Base-by-base conservation (phyloP, 306 rosid species). In the Crotalaria pallida region DNA sequence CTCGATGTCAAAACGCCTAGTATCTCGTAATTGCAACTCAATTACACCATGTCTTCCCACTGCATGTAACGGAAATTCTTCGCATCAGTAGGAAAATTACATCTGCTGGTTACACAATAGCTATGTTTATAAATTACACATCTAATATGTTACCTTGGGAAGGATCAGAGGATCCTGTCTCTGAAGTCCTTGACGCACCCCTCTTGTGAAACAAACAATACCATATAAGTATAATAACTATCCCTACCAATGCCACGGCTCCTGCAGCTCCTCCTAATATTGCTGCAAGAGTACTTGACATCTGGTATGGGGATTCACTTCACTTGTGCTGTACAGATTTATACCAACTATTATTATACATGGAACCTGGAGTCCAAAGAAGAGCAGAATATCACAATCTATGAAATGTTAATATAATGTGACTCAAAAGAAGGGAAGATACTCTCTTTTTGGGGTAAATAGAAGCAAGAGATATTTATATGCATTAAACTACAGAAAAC, bases 221-320 rank as follows among this genome's bases (percentile, higher is more conserved):
- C 79, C 93, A 81, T 77, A 88, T 22, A 31, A 89, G 87, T 74
- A 86, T 57, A 69, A 89, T 78, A 70, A 69, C 53, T 58, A 89
- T 77, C 79, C 88, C 92, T 72, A 88, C 91, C 89, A 92, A 86
- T 84, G 95, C 84, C 96, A 86, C 88, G 80, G 88, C 96, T 85
- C 96, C 98, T 80, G 96, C 96, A 89, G 91, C 89, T 79, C 93
- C 96, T 86, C 96, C 96, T 50, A 90, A 22, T 78, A 86, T 73
- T 73, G 96, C 96, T 82, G 96, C 96, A 86, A 83, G 98, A 83
- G 77, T 52, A 83, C 80, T 77, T 88, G 98, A 92, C 98, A 92
- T 92, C 85, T 84, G 85, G 83, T 81, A 71, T 77, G 75, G 82
- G 83, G 69, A 65, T 65, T 65, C 85, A 68, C 87, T 86, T 86